Percentiles rank a stretch among this genome's conserved stretches.
These are phyloP conservation scores for Volvox carteri DNA, from an alignment of 163 green algal genomes.

Conservation along the genomic window DNA sequence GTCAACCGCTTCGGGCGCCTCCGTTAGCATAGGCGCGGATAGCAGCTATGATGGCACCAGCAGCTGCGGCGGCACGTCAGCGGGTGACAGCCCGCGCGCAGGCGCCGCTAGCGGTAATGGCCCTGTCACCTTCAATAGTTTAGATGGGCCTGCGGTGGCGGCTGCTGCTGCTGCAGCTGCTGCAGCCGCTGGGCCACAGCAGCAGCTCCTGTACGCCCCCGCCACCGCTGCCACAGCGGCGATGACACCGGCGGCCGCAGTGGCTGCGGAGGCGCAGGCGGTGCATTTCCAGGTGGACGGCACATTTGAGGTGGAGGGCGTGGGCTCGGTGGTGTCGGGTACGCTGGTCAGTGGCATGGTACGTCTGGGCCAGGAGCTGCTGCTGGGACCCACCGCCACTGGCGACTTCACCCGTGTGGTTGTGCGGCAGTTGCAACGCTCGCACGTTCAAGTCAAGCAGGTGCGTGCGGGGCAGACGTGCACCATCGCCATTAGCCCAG, in stretches of 20 bases:
- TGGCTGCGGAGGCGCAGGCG: constrained; percentile 4
- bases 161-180: neutral
- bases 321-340: constrained; percentile 76
- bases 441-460: constrained; percentile 76
- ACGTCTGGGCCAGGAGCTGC: constrained; percentile 72
- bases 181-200: neutral
- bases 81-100: neutral
- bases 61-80: constrained; percentile 8
- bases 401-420: constrained; percentile 76
- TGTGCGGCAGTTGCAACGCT: constrained; percentile 71
- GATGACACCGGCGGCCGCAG: neutral
- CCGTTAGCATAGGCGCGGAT: neutral
- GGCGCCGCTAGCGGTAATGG: neutral
- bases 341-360: constrained; percentile 77
- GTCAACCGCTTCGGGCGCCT: neutral
- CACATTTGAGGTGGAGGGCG: constrained; percentile 74
- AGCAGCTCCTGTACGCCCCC: constrained; percentile 40
- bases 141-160: neutral
- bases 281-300: constrained; percentile 80
- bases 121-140: neutral
- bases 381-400: constrained; percentile 72
- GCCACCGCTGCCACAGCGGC: neutral
- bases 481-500: constrained; percentile 70
- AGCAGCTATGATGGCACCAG: neutral
- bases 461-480: constrained; percentile 75